These are phyloP conservation scores for Isochrysis galbana DNA, from an alignment of 78 protist genomes.

Conservation along the genomic window DNA sequence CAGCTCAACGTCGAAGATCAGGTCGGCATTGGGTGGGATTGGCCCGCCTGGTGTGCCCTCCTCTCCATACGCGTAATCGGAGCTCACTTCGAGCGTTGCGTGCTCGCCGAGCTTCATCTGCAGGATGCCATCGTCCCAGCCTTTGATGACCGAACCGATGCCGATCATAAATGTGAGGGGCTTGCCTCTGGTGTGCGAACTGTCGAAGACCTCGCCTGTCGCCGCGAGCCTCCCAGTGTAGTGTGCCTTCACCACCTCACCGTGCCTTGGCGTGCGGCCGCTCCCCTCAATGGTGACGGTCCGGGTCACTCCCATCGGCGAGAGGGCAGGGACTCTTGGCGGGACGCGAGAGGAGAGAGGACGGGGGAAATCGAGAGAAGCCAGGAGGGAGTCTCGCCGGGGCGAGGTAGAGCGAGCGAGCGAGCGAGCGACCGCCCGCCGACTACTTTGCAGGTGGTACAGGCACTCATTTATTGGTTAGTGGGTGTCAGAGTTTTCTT, in stretches of 20 bases:
- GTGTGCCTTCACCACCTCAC: background rate
- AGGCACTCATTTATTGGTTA: no score
- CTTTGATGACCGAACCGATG: conserved; percentile 20
- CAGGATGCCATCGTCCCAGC: background rate
- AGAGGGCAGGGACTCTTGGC: no score
- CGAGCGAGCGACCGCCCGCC: no score
- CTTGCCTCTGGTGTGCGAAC: background rate
- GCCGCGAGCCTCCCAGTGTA: background rate
- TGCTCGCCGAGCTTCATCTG: conserved; percentile 39
- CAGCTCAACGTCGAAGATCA: conserved; percentile 22
- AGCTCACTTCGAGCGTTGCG: background rate
- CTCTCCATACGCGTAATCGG: conserved; percentile 36
- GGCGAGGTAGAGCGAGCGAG: no score
- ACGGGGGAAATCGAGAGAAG: no score
- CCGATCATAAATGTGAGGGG: conserved; percentile 10
- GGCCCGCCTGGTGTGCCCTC: background rate
- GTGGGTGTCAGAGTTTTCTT: no score
- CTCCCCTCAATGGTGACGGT: background rate
- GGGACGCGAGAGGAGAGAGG: no score
- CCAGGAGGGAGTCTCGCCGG: no score
- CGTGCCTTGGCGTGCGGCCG: background rate
- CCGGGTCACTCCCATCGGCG: background rate
- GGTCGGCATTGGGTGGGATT: conserved; percentile 32
- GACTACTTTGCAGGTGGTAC: no score
- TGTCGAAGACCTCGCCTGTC: background rate